A percentile compares a stretch with the other conserved stretches of the same genome.
Evolutionary conservation across 371 early-diverging fungal genomes (phyloP).

Genomic region (Homolaphlyctis polyrhiza): DNA sequence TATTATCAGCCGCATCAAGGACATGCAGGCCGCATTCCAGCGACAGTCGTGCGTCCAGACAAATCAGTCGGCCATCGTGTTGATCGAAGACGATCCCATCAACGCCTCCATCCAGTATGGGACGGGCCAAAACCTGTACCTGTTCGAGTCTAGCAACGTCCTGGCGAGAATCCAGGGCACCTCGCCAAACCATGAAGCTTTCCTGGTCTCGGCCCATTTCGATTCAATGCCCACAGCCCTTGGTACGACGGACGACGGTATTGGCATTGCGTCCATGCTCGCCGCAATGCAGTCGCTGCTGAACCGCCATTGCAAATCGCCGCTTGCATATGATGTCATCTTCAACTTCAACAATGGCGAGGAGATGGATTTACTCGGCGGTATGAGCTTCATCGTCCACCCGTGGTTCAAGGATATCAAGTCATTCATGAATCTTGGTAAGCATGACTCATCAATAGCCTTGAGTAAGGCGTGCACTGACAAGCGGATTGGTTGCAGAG

Average conservation of each 20-base stretch:
- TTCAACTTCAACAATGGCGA: constrained; percentile 86
- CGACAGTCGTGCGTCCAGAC: neutral
- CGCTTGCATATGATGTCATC: constrained; percentile 33
- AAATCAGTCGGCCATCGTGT: neutral
- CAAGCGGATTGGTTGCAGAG: too few relatives aligned
- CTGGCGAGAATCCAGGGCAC: constrained; percentile 23
- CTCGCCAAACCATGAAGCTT: constrained; percentile 15
- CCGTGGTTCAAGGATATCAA: constrained; percentile 69
- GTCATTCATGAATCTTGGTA: constrained; percentile 79
- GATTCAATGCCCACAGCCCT: constrained; percentile 72
- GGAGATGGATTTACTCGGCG: constrained; percentile 66
- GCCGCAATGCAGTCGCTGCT: constrained; percentile 54
- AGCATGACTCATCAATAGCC: too few relatives aligned
- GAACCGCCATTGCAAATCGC: constrained; percentile 19
- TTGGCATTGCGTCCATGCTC: constrained; percentile 64
- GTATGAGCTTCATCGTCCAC: constrained; percentile 64
- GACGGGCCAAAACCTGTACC: neutral
- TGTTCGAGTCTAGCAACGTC: constrained; percentile 36
- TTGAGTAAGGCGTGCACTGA: constrained; percentile 58
- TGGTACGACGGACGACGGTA: constrained; percentile 79
- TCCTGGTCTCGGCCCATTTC: constrained; percentile 55
- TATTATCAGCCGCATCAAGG: neutral
- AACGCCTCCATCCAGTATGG: neutral
- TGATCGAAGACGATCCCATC: neutral
- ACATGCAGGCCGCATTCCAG: neutral